Conservation (phyloP, 2,329 filamentous ascomycete species). For the Neonectria punicea region DNA sequence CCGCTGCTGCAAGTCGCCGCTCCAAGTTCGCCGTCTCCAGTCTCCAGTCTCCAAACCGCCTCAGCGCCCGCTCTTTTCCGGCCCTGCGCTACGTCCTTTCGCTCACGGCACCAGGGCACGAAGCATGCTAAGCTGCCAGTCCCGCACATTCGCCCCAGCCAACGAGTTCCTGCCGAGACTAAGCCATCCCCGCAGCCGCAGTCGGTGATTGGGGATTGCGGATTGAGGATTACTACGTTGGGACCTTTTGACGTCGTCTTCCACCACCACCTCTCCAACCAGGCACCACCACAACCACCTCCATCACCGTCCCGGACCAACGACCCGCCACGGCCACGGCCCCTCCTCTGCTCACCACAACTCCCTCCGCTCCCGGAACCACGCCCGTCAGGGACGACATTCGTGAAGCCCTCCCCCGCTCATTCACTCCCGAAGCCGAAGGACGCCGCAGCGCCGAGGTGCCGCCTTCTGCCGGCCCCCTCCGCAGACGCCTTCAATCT, state of each 20-base stretch:
- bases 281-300: conserved; percentile 8
- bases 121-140: conserved; percentile 34
- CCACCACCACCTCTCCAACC: conserved; percentile 3
- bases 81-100: conserved; percentile 6
- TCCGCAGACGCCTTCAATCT: conserved; percentile 41
- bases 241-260: conserved; percentile 10
- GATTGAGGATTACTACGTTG: conserved; percentile 7
- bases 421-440: neutral
- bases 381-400: neutral
- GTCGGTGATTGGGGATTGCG: conserved; percentile 32
- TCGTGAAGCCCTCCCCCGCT: neutral
- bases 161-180: conserved; percentile 37
- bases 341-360: neutral
- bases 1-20: conserved; percentile 6
- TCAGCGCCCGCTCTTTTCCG: conserved; percentile 14
- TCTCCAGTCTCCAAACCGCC: neutral
- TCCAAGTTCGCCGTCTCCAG: conserved; percentile 1
- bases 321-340: conserved; percentile 8
- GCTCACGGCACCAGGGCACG: conserved; percentile 7
- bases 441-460: conserved; percentile 18
- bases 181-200: conserved; percentile 41
- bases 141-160: conserved; percentile 35
- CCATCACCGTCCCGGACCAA: conserved; percentile 12
- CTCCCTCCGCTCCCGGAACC: neutral
- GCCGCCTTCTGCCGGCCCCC: conserved; percentile 13